These are phyloP conservation scores for Brasilioporus rufonigricans DNA, from an alignment of 768 basidiomycete species.

Conservation along the genomic window DNA sequence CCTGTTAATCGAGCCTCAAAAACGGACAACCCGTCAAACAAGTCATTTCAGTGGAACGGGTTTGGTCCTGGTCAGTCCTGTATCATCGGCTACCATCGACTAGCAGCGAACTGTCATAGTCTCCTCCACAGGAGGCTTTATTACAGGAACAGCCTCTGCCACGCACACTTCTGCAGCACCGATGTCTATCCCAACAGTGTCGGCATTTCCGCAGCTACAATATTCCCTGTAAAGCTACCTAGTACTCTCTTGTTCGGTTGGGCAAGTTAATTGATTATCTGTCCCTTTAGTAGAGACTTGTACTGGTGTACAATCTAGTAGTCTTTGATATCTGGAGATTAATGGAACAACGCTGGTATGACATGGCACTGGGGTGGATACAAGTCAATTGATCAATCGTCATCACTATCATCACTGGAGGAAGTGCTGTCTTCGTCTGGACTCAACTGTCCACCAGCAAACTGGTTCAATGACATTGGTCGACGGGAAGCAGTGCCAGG, in stretches of 20 bases:
- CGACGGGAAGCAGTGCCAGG: conserved; percentile 28
- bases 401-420: conserved; percentile 55
- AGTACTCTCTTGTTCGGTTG: conserved; percentile 23
- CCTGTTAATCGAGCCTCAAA: no score
- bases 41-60: no score
- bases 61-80: no score
- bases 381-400: conserved; percentile 40
- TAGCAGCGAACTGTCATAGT: no score
- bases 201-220: background rate
- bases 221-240: conserved; percentile 13
- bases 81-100: no score
- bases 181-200: background rate
- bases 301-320: conserved; percentile 1
- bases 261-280: background rate
- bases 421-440: conserved; percentile 50
- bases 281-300: background rate
- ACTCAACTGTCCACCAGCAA: conserved; percentile 42
- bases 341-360: conserved; percentile 5
- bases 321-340: conserved; percentile 5
- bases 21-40: no score
- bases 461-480: conserved; percentile 51
- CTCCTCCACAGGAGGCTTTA: no score
- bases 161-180: no score
- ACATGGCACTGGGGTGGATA: background rate
- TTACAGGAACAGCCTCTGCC: background rate